These are phyloP conservation scores for Vitis rotundifolia DNA, from an alignment of 164 flowering plant species.

Conservation along the genomic window DNA sequence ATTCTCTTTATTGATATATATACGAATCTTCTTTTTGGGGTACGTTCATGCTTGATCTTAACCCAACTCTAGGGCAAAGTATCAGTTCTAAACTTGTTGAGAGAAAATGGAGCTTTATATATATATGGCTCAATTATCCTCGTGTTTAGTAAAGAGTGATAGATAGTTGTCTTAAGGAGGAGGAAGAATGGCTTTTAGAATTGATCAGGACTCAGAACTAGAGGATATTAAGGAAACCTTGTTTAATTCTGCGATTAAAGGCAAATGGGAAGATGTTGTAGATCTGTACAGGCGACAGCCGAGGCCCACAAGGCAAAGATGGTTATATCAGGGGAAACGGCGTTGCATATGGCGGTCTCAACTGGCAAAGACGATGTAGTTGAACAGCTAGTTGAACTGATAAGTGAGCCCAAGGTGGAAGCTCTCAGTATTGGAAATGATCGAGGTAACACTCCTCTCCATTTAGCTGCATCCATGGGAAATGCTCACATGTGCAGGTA, in stretches of 20 bases:
- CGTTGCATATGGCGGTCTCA: constrained; percentile 33
- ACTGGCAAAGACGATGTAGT: constrained; percentile 17
- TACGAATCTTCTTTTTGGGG: too few relatives aligned
- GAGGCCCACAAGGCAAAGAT: constrained; percentile 12
- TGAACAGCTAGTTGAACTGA: constrained; percentile 1
- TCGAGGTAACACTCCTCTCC: constrained; percentile 31
- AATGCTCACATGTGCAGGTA: constrained; percentile 21
- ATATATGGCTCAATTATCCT: too few relatives aligned
- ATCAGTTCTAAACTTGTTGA: too few relatives aligned
- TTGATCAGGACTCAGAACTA: background rate
- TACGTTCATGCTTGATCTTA: too few relatives aligned
- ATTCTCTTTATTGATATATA: too few relatives aligned
- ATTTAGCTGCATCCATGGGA: constrained; percentile 36
- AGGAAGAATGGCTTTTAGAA: too few relatives aligned
- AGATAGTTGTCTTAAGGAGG: too few relatives aligned
- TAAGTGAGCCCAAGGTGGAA: background rate
- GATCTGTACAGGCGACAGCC: background rate
- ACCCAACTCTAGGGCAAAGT: too few relatives aligned
- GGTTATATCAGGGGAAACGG: constrained; percentile 30
- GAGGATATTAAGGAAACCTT: background rate
- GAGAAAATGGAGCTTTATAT: too few relatives aligned
- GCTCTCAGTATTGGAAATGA: constrained; percentile 13
- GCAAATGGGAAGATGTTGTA: constrained; percentile 26
- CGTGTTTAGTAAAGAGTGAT: too few relatives aligned
- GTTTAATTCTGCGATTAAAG: constrained; percentile 15